phyloP scores from a whole-genome alignment of 169 alveolate species.

The Plasmodium reichenowi region DNA sequence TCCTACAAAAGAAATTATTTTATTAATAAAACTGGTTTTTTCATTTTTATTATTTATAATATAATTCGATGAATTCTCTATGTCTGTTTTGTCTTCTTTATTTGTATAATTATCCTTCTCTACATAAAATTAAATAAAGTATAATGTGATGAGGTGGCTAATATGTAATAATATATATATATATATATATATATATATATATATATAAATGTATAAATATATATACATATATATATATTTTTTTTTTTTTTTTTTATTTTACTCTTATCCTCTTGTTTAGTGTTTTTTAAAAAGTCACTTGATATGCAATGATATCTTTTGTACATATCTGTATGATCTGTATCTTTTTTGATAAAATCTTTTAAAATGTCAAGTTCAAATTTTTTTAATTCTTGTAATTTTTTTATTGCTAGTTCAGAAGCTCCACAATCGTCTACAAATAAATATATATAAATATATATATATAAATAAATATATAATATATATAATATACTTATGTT shows the following conservation, averaged over 20 bases:
- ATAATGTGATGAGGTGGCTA: background rate
- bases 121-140: background rate
- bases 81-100: background rate
- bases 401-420: constrained; percentile 57
- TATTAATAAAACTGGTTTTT: constrained; percentile 38
- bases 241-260: background rate
- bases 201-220: background rate
- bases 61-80: background rate
- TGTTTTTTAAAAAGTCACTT: constrained; percentile 27
- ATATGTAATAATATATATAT: background rate
- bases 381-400: constrained; percentile 50
- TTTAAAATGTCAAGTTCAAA: constrained; percentile 58
- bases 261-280: constrained; percentile 9
- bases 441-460: background rate
- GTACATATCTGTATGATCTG: constrained; percentile 22
- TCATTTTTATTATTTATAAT: background rate
- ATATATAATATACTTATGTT: background rate
- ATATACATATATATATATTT: background rate
- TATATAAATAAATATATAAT: background rate
- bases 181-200: background rate
- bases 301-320: constrained; percentile 64
- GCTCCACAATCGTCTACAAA: constrained; percentile 35
- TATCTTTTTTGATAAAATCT: constrained; percentile 40
- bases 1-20: constrained; percentile 44
- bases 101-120: background rate